phyloP scores from a whole-genome alignment of 148 eudicot genomes.

The Oxyria digyna region DNA sequence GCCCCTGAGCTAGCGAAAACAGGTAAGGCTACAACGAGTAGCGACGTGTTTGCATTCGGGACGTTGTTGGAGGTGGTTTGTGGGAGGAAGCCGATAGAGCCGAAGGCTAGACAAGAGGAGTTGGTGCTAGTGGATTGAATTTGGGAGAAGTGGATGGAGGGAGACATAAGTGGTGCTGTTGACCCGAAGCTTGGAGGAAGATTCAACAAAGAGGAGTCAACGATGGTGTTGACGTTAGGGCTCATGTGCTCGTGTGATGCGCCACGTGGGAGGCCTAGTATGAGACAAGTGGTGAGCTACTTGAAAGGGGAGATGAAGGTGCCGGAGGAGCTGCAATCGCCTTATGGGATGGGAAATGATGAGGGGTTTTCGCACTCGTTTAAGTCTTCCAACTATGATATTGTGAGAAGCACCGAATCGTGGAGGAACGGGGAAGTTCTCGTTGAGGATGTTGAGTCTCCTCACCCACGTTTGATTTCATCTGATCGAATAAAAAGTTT shows the following conservation, averaged over 20 bases:
- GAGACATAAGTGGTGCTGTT: neutral
- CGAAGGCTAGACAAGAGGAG: neutral
- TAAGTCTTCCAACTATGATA: too few species aligned
- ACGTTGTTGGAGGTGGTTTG: too few species aligned
- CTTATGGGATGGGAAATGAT: neutral
- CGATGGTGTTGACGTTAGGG: slow-evolving; percentile 8
- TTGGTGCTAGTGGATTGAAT: slow-evolving; percentile 12
- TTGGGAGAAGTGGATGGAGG: slow-evolving; percentile 8
- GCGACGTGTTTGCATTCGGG: too few species aligned
- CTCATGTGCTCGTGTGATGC: slow-evolving; percentile 5
- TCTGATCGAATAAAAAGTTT: too few species aligned
- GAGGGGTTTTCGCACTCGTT: neutral
- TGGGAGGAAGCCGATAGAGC: too few species aligned
- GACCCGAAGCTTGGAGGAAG: slow-evolving; percentile 7
- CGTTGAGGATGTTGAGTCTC: too few species aligned
- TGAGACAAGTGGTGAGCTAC: slow-evolving; percentile 12
- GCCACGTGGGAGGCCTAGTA: neutral
- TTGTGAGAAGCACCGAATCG: too few species aligned
- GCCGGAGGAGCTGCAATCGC: neutral
- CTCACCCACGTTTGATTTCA: too few species aligned
- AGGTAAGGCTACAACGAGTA: too few species aligned
- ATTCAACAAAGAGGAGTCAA: neutral
- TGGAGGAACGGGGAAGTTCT: too few species aligned
- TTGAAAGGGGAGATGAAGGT: slow-evolving; percentile 5
- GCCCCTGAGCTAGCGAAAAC: too few species aligned